These are phyloP conservation scores for Vitis vinifera DNA, from an alignment of 164 flowering plant genomes.

Conservation along the genomic window ASM3070453v1 NC_081809.1:1229001-1229500, in stretches of 20 bases:
- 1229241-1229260: background rate
- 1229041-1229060: conserved; percentile 91
- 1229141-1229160: conserved; percentile 91
- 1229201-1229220: conserved; percentile 57
- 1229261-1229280: background rate
- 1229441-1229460: too few relatives aligned
- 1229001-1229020: conserved; percentile 99
- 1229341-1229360: too few relatives aligned
- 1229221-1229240: too few relatives aligned
- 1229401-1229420: too few relatives aligned
- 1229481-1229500: too few relatives aligned
- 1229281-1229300: too few relatives aligned
- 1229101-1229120: background rate
- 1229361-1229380: too few relatives aligned
- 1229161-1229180: conserved; percentile 85
- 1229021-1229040: conserved; percentile 88
- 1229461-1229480: too few relatives aligned
- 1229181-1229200: conserved; percentile 91
- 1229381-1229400: too few relatives aligned
- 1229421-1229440: too few relatives aligned
- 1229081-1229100: background rate
- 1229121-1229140: conserved; percentile 35
- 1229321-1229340: too few relatives aligned
- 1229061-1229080: background rate
- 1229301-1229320: too few relatives aligned